Conservation (phyloP, 257 asterid genomes). For the Rhazya stricta region DNA sequence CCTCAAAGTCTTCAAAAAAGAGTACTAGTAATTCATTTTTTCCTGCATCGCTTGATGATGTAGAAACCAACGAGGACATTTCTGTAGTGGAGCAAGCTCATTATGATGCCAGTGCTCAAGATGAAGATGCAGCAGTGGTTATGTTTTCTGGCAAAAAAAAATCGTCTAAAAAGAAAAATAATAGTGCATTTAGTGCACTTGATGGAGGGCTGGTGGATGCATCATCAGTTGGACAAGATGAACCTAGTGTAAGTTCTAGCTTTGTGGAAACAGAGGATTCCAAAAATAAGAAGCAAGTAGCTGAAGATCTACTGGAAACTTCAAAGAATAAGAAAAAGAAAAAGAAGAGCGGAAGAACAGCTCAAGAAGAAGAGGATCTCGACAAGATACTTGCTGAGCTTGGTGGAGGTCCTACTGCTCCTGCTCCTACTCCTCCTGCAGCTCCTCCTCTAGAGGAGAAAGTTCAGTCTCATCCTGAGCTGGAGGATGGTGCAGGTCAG, state of each 20-base stretch:
- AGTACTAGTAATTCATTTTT: conserved; percentile 16
- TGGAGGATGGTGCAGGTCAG: conserved; percentile 41
- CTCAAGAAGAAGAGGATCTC: conserved; percentile 72
- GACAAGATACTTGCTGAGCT: conserved; percentile 81
- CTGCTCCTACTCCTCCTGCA: conserved; percentile 21
- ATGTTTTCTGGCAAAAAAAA: conserved; percentile 81
- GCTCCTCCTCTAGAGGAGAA: conserved; percentile 36
- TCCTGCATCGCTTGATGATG: conserved; percentile 43
- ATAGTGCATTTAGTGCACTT: conserved; percentile 25
- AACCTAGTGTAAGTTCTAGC: conserved; percentile 16
- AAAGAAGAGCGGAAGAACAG: conserved; percentile 66
- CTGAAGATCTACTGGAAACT: conserved; percentile 43
- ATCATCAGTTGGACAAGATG: conserved; percentile 32
- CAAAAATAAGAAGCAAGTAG: conserved; percentile 21
- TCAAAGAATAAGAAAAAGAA: conserved; percentile 81
- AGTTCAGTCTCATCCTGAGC: conserved; percentile 42
- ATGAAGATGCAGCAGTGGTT: conserved; percentile 40
- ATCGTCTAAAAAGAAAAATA: conserved; percentile 67
- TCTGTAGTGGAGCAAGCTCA: conserved; percentile 32
- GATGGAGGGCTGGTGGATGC: conserved; percentile 33
- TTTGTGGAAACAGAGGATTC: conserved; percentile 15
- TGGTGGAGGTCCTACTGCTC: conserved; percentile 52
- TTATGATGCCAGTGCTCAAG: conserved; percentile 40
- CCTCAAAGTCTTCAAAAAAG: conserved; percentile 50
- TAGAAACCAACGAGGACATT: conserved; percentile 38